phyloP scores from a whole-genome alignment of 1,139 yeast species.

The Debaryomyces robertsiae region DNA sequence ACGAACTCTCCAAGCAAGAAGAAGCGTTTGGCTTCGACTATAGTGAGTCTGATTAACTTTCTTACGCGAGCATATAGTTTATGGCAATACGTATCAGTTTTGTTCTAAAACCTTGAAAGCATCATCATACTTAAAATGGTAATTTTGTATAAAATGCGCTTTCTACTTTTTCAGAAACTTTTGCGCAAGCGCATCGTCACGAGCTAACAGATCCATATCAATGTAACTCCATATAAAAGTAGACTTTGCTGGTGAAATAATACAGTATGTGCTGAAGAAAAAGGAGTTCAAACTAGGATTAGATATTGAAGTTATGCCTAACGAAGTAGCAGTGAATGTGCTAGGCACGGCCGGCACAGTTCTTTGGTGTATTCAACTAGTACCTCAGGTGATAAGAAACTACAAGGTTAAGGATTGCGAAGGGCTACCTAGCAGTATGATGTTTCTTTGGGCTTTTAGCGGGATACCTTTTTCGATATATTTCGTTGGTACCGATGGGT shows the following conservation, averaged over 20 bases:
- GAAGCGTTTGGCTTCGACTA: conserved; percentile 17
- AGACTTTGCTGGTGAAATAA: background rate
- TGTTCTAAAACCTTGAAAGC: too few relatives aligned
- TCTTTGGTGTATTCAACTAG: conserved; percentile 86
- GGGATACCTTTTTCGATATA: conserved; percentile 85
- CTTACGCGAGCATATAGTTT: background rate
- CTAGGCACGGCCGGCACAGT: conserved; percentile 89
- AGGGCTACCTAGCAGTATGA: conserved; percentile 83
- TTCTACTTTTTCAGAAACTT: background rate
- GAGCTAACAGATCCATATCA: too few relatives aligned
- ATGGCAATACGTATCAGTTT: background rate
- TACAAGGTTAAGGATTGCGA: conserved; percentile 75
- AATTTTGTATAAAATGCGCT: background rate
- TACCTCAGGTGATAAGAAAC: conserved; percentile 81
- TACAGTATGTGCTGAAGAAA: background rate
- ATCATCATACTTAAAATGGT: background rate
- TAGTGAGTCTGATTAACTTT: conserved; percentile 15
- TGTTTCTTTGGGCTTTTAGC: conserved; percentile 80
- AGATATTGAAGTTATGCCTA: conserved; percentile 18
- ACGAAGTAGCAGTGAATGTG: conserved; percentile 63
- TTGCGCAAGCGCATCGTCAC: too few relatives aligned
- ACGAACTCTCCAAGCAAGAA: conserved; percentile 11
- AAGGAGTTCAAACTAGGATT: background rate
- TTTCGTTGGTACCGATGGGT: conserved; percentile 70
- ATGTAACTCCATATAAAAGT: too few relatives aligned